A percentile compares a stretch with the other conserved stretches of the same genome.
These are phyloP conservation scores for Rhynchospora tenuis DNA, from an alignment of 176 grass and related monocot species.

Conservation along the genomic window DNA sequence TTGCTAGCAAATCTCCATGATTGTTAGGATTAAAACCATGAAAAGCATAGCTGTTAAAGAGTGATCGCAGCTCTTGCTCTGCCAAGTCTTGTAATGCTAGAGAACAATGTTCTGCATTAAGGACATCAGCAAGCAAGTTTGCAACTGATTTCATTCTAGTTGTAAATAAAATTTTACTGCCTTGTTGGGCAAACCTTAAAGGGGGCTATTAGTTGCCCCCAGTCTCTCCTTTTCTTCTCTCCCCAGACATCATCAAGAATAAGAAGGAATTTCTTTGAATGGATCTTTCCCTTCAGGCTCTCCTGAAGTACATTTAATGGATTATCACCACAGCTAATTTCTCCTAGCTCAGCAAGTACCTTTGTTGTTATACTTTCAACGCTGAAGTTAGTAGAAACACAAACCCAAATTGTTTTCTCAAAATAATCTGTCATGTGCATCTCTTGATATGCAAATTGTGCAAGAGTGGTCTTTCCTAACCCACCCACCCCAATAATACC, in stretches of 20 bases:
- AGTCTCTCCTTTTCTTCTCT: background rate
- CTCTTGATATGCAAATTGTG: background rate
- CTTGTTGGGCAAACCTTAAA: slow-evolving; percentile 10
- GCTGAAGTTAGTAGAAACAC: background rate
- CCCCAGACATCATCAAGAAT: slow-evolving; percentile 28
- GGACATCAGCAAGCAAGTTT: background rate
- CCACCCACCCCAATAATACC: slow-evolving; percentile 11
- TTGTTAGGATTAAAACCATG: background rate
- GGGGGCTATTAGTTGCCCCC: background rate
- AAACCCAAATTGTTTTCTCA: background rate
- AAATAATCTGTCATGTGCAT: background rate
- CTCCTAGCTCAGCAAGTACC: background rate
- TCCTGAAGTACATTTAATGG: background rate
- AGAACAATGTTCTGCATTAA: background rate
- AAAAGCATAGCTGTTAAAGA: slow-evolving; percentile 18
- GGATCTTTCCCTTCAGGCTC: background rate
- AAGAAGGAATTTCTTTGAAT: slow-evolving; percentile 6
- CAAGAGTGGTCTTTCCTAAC: slow-evolving; percentile 25
- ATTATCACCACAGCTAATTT: background rate
- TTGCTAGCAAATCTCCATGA: background rate
- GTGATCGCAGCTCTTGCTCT: background rate
- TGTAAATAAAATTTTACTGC: slow-evolving; percentile 27
- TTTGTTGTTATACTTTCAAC: background rate
- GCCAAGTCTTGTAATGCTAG: background rate
- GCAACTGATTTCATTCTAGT: background rate